phyloP scores from a whole-genome alignment of 345 rosid genomes.

The Eucalyptus microcorys region DNA sequence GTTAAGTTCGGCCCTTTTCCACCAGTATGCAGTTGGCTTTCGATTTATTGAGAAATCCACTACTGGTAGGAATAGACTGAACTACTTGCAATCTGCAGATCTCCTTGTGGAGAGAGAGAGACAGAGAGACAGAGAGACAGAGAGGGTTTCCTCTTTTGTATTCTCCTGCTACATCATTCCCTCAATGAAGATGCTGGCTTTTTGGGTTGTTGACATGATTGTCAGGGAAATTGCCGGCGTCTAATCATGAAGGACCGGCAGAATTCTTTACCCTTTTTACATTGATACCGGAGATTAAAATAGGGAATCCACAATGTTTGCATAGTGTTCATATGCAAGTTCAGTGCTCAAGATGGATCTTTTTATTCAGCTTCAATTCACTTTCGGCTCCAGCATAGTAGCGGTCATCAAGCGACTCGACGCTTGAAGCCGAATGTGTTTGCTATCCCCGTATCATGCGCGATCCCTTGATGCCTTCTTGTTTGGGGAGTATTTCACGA shows the following conservation, averaged over 20 bases:
- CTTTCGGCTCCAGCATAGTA: not conserved
- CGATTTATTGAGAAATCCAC: not conserved
- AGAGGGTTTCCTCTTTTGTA: not conserved
- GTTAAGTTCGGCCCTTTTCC: not conserved
- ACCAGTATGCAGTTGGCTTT: not conserved
- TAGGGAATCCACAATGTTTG: not conserved
- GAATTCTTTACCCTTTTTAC: not conserved
- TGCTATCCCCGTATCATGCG: not conserved
- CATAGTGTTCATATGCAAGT: not conserved
- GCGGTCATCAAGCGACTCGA: not conserved
- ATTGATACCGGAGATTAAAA: not conserved
- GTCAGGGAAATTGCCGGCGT: not conserved
- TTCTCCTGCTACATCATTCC: not conserved
- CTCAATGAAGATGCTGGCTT: not conserved
- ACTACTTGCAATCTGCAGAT: not conserved
- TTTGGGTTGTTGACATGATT: not conserved
- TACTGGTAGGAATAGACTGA: constrained; percentile 3
- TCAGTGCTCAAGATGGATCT: not conserved
- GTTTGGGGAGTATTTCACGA: not conserved
- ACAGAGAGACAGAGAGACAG: not conserved
- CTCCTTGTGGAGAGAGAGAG: not conserved
- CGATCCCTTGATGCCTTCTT: not conserved
- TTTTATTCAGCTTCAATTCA: not conserved
- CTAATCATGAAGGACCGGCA: not conserved
- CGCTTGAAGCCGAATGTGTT: not conserved